phyloP scores from a whole-genome alignment of 192 early-diverging fungal species.

The Umbelopsis sp. region DNA sequence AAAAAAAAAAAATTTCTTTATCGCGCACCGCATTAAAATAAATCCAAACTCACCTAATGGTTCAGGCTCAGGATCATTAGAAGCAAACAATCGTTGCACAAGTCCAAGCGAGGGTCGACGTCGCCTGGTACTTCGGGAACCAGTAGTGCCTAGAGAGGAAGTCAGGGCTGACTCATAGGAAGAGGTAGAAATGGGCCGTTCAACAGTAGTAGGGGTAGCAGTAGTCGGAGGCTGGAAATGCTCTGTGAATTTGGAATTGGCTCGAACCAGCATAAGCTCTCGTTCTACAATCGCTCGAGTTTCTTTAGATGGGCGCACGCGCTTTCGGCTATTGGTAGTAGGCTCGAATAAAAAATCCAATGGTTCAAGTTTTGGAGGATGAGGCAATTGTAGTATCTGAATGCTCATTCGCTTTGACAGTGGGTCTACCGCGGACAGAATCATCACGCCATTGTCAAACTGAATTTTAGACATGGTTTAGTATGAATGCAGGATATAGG shows the following conservation, averaged over 20 bases:
- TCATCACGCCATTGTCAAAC: slow-evolving; percentile 16
- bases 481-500: not conserved
- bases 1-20: not conserved
- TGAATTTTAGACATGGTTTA: slow-evolving; percentile 1
- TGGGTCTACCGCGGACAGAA: slow-evolving; percentile 9
- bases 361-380: slow-evolving; percentile 1
- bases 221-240: not conserved
- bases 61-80: not conserved
- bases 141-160: not conserved
- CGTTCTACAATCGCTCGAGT: slow-evolving; percentile 9
- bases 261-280: slow-evolving; percentile 13
- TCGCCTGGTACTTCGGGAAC: not conserved
- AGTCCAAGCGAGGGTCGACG: slow-evolving; percentile 5
- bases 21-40: not conserved
- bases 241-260: slow-evolving; percentile 11
- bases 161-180: not conserved
- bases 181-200: not conserved
- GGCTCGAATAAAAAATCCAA: not conserved
- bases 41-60: not conserved
- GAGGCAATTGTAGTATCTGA: slow-evolving; percentile 2
- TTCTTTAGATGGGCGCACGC: slow-evolving; percentile 11
- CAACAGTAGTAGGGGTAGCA: not conserved
- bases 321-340: not conserved
- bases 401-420: slow-evolving; percentile 16
- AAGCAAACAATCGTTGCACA: slow-evolving; percentile 8